Percentiles rank a stretch among this genome's conserved stretches.
phyloP scores from a whole-genome alignment of 441 rosid genomes.

The Eruca vesicaria region DNA sequence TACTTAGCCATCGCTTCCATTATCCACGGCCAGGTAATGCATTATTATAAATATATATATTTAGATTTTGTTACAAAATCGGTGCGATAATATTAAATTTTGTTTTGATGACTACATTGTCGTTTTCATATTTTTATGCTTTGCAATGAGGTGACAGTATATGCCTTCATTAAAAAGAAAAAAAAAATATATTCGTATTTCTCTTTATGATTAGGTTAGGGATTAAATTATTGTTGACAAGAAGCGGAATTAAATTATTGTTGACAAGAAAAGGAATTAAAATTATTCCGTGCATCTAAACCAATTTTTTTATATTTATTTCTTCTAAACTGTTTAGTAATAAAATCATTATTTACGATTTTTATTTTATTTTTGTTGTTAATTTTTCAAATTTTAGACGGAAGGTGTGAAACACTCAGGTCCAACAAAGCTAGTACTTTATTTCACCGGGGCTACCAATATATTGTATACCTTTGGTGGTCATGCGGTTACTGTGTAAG shows the following conservation, averaged over 20 bases:
- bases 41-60: background rate
- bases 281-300: slow-evolving; percentile 23
- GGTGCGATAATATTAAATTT: too few species aligned
- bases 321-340: background rate
- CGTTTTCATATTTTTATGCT: slow-evolving; percentile 30
- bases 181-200: slow-evolving; percentile 22
- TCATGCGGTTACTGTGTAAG: slow-evolving; percentile 99
- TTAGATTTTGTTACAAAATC: background rate
- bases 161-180: slow-evolving; percentile 2
- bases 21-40: slow-evolving; percentile 76
- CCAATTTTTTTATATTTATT: background rate
- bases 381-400: slow-evolving; percentile 34
- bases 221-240: too few species aligned
- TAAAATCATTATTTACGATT: slow-evolving; percentile 4
- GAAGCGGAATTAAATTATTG: too few species aligned
- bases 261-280: too few species aligned
- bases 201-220: slow-evolving; percentile 13
- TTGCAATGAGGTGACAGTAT: slow-evolving; percentile 32
- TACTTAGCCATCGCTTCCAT: slow-evolving; percentile 82
- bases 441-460: slow-evolving; percentile 99
- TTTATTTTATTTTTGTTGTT: background rate
- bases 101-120: background rate
- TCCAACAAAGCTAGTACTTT: slow-evolving; percentile 79
- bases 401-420: slow-evolving; percentile 73
- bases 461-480: slow-evolving; percentile 96